Conservation (phyloP, 768 basidiomycete genomes). For the Podaxis carcinomalis region DNA sequence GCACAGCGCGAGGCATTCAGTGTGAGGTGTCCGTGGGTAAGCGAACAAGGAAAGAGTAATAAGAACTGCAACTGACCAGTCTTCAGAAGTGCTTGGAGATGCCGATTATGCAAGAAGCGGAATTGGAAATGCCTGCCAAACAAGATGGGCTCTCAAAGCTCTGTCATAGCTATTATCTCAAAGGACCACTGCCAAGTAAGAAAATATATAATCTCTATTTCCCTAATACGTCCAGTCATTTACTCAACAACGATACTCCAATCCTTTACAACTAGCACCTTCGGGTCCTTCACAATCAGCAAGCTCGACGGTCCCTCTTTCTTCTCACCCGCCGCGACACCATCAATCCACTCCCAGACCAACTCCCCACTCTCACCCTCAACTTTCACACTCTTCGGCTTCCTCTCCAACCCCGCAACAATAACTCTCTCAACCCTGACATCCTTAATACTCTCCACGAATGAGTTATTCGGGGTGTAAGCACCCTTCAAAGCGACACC, state of each 20-base stretch:
- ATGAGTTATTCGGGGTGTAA: constrained; percentile 61
- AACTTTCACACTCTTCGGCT: constrained; percentile 59
- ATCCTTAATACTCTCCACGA: constrained; percentile 56
- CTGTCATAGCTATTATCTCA: too few species aligned
- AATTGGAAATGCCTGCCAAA: too few species aligned
- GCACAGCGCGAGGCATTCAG: too few species aligned
- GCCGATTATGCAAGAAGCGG: too few species aligned
- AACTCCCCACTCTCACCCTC: constrained; percentile 43
- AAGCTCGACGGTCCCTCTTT: constrained; percentile 64
- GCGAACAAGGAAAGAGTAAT: too few species aligned
- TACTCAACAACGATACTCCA: constrained; percentile 53
- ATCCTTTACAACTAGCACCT: constrained; percentile 49
- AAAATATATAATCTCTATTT: too few species aligned
- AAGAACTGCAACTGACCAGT: too few species aligned
- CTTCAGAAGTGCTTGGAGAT: too few species aligned
- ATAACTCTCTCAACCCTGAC: constrained; percentile 84
- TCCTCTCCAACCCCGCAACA: constrained; percentile 62
- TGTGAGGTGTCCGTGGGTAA: too few species aligned
- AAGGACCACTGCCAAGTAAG: too few species aligned
- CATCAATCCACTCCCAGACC: constrained; percentile 65
- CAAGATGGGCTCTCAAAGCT: too few species aligned
- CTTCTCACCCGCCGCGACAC: constrained; percentile 49
- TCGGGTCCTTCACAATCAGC: constrained; percentile 76
- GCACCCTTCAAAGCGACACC: constrained; percentile 37
- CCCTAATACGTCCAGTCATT: neutral